phyloP scores from a whole-genome alignment of 1,284 basidiomycete genomes.

The Malassezia yamatoensis region DNA sequence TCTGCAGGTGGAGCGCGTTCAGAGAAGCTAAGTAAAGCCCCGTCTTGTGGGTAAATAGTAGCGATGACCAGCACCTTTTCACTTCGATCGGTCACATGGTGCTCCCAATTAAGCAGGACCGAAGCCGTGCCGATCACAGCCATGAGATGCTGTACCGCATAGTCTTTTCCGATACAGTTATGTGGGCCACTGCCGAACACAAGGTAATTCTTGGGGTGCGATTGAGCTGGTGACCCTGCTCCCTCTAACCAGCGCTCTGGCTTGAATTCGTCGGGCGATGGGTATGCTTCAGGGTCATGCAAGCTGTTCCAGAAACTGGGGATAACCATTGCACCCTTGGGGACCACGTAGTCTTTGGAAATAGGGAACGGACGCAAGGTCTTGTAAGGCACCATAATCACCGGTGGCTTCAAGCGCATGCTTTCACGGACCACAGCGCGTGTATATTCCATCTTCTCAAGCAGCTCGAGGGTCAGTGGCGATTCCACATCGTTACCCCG shows the following conservation, averaged over 20 bases:
- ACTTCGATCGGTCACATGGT: conserved; percentile 67
- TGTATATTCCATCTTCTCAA: conserved; percentile 88
- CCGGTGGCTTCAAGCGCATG: conserved; percentile 73
- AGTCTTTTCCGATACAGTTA: conserved; percentile 79
- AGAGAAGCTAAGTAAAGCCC: conserved; percentile 65
- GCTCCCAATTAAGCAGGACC: conserved; percentile 75
- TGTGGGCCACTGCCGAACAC: conserved; percentile 83
- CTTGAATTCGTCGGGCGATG: conserved; percentile 68
- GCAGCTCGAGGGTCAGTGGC: conserved; percentile 74
- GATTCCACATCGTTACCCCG: conserved; percentile 68
- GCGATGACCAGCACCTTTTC: conserved; percentile 57
- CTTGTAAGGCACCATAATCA: conserved; percentile 75
- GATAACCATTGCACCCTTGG: conserved; percentile 83
- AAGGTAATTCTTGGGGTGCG: conserved; percentile 85
- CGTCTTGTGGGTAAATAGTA: conserved; percentile 82
- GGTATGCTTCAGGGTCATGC: conserved; percentile 79
- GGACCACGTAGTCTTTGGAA: conserved; percentile 77
- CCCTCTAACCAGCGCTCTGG: conserved; percentile 91
- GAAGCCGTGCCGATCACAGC: conserved; percentile 75
- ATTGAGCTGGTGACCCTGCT: conserved; percentile 62
- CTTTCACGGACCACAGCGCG: conserved; percentile 85
- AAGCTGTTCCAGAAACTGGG: conserved; percentile 85
- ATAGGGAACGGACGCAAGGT: conserved; percentile 84
- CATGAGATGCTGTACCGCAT: conserved; percentile 83
- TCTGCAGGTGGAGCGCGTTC: conserved; percentile 29